Evolutionary conservation across 192 early-diverging fungal genomes (phyloP).

Genomic region (Umbelopsis ramanniana): DNA sequence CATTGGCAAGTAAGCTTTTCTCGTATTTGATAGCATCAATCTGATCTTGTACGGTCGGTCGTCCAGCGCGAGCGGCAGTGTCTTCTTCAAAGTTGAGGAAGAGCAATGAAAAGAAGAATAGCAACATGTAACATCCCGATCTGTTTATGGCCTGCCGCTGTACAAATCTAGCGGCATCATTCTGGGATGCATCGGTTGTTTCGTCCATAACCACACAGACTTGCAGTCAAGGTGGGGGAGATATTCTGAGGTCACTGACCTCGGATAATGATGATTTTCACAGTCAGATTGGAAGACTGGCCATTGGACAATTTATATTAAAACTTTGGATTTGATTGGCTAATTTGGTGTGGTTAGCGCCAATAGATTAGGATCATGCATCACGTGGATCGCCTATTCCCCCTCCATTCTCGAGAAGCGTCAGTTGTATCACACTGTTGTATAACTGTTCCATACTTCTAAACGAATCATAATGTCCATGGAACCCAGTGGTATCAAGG

Average conservation of each 20-base stretch:
- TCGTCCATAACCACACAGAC: slow-evolving; percentile 9
- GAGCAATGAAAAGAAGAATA: slow-evolving; percentile 47
- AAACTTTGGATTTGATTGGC: neutral
- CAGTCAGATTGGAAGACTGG: neutral
- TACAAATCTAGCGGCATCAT: slow-evolving; percentile 21
- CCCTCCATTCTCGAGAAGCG: too few species aligned
- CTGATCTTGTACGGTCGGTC: slow-evolving; percentile 33
- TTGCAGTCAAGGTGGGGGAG: neutral
- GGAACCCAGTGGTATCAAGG: slow-evolving; percentile 31
- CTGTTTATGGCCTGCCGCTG: slow-evolving; percentile 35
- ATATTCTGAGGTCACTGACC: neutral
- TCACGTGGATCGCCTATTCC: neutral
- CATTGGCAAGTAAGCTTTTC: slow-evolving; percentile 38
- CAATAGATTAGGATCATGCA: neutral
- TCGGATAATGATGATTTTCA: neutral
- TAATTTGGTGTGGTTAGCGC: neutral
- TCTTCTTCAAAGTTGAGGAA: slow-evolving; percentile 51
- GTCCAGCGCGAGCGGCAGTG: slow-evolving; percentile 26
- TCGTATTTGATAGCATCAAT: slow-evolving; percentile 41
- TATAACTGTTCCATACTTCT: too few species aligned
- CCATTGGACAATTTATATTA: neutral
- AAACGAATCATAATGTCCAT: neutral
- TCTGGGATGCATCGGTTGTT: slow-evolving; percentile 13
- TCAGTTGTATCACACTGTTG: too few species aligned
- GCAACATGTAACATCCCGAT: slow-evolving; percentile 40